phyloP scores from a whole-genome alignment of 768 basidiomycete genomes.

The Lactarius sanguifluus region DNA sequence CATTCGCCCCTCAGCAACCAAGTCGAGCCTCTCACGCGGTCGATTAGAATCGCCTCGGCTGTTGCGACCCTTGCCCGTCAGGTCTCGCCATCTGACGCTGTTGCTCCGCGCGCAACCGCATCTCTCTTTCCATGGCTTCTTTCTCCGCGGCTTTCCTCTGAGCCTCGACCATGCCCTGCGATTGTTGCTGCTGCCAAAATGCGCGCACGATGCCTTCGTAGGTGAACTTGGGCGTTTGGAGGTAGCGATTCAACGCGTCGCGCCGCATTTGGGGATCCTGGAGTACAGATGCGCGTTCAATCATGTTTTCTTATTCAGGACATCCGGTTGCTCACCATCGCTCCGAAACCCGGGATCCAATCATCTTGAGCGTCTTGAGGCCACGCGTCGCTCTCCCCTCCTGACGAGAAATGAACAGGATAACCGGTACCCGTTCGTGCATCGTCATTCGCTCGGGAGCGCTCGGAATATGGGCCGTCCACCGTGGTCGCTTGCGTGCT shows the following conservation, averaged over 20 bases:
- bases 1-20: background rate
- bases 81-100: conserved; percentile 11
- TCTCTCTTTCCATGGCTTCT: conserved; percentile 19
- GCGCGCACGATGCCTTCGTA: conserved; percentile 18
- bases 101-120: conserved; percentile 13
- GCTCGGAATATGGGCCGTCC: conserved; percentile 8
- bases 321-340: conserved; percentile 17
- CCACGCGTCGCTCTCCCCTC: conserved; percentile 10
- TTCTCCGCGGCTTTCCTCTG: conserved; percentile 17
- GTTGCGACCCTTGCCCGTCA: conserved; percentile 23
- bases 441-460: conserved; percentile 9
- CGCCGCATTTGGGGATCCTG: conserved; percentile 22
- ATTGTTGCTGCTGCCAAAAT: conserved; percentile 21
- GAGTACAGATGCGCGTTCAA: background rate
- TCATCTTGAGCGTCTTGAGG: conserved; percentile 16
- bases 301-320: background rate
- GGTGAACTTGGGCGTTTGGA: conserved; percentile 21
- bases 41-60: conserved; percentile 13
- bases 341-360: conserved; percentile 22
- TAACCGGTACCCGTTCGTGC: conserved; percentile 1
- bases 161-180: conserved; percentile 6
- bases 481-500: conserved; percentile 1
- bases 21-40: background rate
- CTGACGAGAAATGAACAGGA: background rate
- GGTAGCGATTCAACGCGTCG: conserved; percentile 14